phyloP scores from a whole-genome alignment of 352 stramenopile genomes.

The Phytophthora cryptogea region DNA sequence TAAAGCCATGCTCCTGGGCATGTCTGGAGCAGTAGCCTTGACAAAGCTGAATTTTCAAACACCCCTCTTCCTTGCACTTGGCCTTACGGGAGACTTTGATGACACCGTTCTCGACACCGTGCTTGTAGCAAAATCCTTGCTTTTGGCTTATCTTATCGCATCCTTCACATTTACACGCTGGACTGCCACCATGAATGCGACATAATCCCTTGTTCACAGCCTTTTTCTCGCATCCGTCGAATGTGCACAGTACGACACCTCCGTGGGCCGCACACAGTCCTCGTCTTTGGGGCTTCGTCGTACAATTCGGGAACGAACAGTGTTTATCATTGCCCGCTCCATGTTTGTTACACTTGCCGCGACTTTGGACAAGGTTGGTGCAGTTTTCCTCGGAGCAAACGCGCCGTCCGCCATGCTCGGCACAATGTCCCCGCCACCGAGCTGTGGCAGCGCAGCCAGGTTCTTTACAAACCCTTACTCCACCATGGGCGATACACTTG shows the following conservation, averaged over 20 bases:
- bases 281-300: constrained; percentile 14
- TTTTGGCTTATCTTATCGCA: constrained; percentile 26
- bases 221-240: constrained; percentile 15
- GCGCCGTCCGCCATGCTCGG: constrained; percentile 19
- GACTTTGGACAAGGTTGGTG: constrained; percentile 13
- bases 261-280: constrained; percentile 30
- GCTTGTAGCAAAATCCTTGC: constrained; percentile 29
- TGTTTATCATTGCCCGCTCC: constrained; percentile 17
- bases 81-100: constrained; percentile 21
- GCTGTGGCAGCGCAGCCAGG: constrained; percentile 11
- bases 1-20: constrained; percentile 23
- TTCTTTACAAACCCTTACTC: constrained; percentile 17
- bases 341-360: constrained; percentile 23
- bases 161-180: constrained; percentile 18
- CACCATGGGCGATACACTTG: constrained; percentile 31
- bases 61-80: constrained; percentile 29
- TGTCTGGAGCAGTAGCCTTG: constrained; percentile 32
- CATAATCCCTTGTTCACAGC: constrained; percentile 25
- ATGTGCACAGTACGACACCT: constrained; percentile 19
- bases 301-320: constrained; percentile 19
- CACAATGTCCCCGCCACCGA: constrained; percentile 16
- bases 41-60: constrained; percentile 20
- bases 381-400: constrained; percentile 18
- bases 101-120: constrained; percentile 18
- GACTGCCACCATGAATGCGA: constrained; percentile 10